Percentiles rank a stretch among this genome's conserved stretches.
phyloP scores from a whole-genome alignment of 1,284 basidiomycete species.

The Tetrapyrgos nigripes region DNA sequence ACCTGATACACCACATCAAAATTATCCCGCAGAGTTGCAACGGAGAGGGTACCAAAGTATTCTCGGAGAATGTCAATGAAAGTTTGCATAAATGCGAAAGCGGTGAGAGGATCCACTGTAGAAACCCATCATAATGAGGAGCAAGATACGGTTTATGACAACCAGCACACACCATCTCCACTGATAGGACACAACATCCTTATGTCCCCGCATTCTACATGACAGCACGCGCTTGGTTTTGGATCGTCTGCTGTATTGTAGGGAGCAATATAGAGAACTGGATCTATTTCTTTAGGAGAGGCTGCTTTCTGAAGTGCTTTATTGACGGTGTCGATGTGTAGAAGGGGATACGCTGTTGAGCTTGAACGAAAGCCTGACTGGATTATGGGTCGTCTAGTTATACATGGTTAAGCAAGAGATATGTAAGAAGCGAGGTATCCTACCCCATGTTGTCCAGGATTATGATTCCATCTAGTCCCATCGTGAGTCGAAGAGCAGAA shows the following conservation, averaged over 20 bases:
- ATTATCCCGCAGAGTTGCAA: slow-evolving; percentile 85
- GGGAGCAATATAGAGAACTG: slow-evolving; percentile 69
- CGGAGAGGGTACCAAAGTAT: slow-evolving; percentile 80
- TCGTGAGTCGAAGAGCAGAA: slow-evolving; percentile 30
- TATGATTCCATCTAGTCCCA: slow-evolving; percentile 91
- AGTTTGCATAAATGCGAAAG: slow-evolving; percentile 87
- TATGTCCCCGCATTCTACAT: slow-evolving; percentile 80
- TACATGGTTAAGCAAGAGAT: not conserved
- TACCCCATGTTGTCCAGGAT: slow-evolving; percentile 85
- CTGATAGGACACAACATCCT: slow-evolving; percentile 84
- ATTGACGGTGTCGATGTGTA: slow-evolving; percentile 89
- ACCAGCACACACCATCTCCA: slow-evolving; percentile 66
- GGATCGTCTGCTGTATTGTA: slow-evolving; percentile 51
- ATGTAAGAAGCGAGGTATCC: slow-evolving; percentile 32
- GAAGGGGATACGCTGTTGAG: slow-evolving; percentile 78
- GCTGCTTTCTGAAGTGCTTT: slow-evolving; percentile 66
- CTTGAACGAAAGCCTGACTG: slow-evolving; percentile 90
- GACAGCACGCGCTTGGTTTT: slow-evolving; percentile 78
- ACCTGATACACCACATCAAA: slow-evolving; percentile 97
- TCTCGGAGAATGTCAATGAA: slow-evolving; percentile 87
- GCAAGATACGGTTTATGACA: not conserved
- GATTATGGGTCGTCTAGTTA: slow-evolving; percentile 80
- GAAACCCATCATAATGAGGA: slow-evolving; percentile 1
- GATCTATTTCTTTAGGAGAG: slow-evolving; percentile 65
- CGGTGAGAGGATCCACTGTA: slow-evolving; percentile 88